phyloP scores from a whole-genome alignment of 139 green algal genomes.

The Coelastrella sp. region DNA sequence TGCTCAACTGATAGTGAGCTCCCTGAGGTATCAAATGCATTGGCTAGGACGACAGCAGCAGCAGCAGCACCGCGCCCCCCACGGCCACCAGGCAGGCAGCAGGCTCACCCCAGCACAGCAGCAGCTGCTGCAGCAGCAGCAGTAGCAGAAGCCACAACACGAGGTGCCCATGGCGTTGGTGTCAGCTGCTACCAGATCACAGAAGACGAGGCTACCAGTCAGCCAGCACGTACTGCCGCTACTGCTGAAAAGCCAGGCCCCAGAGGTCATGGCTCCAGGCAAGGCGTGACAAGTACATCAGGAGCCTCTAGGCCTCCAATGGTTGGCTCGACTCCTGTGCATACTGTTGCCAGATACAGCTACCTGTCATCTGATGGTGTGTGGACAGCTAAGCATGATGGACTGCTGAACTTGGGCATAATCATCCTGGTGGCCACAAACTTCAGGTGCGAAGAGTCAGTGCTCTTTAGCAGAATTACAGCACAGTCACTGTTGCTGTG shows the following conservation, averaged over 20 bases:
- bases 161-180: neutral
- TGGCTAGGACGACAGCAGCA: neutral
- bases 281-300: no score
- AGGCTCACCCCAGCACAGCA: neutral
- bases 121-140: slow-evolving; percentile 16
- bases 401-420: slow-evolving; percentile 81
- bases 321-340: slow-evolving; percentile 64
- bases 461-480: no score
- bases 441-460: slow-evolving; percentile 71
- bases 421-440: slow-evolving; percentile 85
- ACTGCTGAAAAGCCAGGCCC: neutral
- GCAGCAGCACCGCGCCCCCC: neutral
- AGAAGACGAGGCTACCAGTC: neutral
- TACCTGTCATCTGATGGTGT: slow-evolving; percentile 79
- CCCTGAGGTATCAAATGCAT: slow-evolving; percentile 7
- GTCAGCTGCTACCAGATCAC: no score
- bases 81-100: neutral
- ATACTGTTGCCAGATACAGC: slow-evolving; percentile 56
- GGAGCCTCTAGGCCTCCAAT: slow-evolving; percentile 49
- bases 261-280: no score
- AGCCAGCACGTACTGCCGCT: neutral
- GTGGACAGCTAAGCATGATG: slow-evolving; percentile 70
- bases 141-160: neutral
- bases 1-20: slow-evolving; percentile 49
- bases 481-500: no score